Percentiles rank a stretch among this genome's conserved stretches.
These are phyloP conservation scores for Gossypium raimondii DNA, from an alignment of 345 rosid genomes.

Conservation along the genomic window DNA sequence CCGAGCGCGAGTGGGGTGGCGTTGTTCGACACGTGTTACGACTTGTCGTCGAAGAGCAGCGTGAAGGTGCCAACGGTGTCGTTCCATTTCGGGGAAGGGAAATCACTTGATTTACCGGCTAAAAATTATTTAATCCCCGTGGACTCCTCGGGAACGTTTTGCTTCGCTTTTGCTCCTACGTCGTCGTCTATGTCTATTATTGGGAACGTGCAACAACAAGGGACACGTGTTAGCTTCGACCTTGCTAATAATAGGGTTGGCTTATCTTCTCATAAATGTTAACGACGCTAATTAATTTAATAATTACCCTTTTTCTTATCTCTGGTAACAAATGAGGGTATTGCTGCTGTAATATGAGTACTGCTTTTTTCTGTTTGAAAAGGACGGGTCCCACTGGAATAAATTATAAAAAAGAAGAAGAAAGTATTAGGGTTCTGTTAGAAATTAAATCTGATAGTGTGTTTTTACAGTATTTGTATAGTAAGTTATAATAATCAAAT, in stretches of 20 bases:
- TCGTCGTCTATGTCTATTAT: constrained; percentile 73
- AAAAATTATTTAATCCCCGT: constrained; percentile 75
- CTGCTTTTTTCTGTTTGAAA: not conserved
- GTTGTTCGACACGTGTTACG: constrained; percentile 92
- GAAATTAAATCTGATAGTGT: not conserved
- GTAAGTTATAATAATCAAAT: not conserved
- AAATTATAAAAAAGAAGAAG: not conserved
- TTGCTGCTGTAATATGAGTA: not conserved
- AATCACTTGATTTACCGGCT: constrained; percentile 59
- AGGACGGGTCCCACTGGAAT: not conserved
- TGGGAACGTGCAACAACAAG: constrained; percentile 95
- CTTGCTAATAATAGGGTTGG: constrained; percentile 59
- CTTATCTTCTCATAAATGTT: constrained; percentile 63
- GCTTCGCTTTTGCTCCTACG: constrained; percentile 97
- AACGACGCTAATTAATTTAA: not conserved
- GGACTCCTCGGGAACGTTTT: constrained; percentile 62
- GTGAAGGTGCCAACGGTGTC: constrained; percentile 80
- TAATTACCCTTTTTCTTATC: not conserved
- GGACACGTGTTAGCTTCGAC: constrained; percentile 84
- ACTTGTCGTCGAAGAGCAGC: constrained; percentile 49
- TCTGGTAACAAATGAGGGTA: not conserved
- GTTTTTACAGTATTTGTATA: not conserved
- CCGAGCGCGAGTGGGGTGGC: constrained; percentile 43
- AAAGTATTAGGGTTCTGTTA: not conserved
- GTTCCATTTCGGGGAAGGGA: constrained; percentile 59